A percentile compares a stretch with the other conserved stretches of the same genome.
Evolutionary conservation across 768 basidiomycete species (phyloP).

Genomic region (Psilocybe azurescens): DNA sequence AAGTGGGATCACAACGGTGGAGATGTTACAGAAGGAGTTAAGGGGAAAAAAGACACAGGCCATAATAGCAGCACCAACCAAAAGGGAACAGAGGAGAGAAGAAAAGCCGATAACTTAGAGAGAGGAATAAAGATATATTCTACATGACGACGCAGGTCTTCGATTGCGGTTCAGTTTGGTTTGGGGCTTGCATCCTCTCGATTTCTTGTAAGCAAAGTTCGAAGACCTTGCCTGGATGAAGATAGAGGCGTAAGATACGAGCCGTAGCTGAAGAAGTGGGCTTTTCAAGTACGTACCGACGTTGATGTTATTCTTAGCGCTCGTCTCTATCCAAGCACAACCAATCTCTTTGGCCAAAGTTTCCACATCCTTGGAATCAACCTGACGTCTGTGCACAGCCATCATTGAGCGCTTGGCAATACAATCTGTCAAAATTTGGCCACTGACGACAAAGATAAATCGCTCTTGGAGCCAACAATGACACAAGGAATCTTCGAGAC

Average conservation of each 20-base stretch:
- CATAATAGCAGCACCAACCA: background rate
- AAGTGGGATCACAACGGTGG: background rate
- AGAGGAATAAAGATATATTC: conserved; percentile 16
- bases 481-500: conserved; percentile 89
- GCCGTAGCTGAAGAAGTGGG: background rate
- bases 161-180: conserved; percentile 42
- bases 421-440: background rate
- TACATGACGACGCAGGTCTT: conserved; percentile 48
- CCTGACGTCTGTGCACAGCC: conserved; percentile 60
- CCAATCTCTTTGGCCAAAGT: conserved; percentile 72
- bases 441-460: conserved; percentile 50
- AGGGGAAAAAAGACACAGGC: background rate
- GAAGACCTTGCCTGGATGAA: conserved; percentile 72
- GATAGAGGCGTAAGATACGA: conserved; percentile 5
- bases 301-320: conserved; percentile 86
- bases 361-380: conserved; percentile 74
- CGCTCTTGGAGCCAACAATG: conserved; percentile 91
- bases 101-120: background rate
- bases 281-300: conserved; percentile 66
- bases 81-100: background rate
- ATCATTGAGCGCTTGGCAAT: conserved; percentile 18
- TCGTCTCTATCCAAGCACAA: conserved; percentile 87
- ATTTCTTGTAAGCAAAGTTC: conserved; percentile 85
- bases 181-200: conserved; percentile 71
- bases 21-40: background rate